Conservation (phyloP, 2,329 filamentous ascomycete species). For the Pseudogymnoascus sp. region DNA sequence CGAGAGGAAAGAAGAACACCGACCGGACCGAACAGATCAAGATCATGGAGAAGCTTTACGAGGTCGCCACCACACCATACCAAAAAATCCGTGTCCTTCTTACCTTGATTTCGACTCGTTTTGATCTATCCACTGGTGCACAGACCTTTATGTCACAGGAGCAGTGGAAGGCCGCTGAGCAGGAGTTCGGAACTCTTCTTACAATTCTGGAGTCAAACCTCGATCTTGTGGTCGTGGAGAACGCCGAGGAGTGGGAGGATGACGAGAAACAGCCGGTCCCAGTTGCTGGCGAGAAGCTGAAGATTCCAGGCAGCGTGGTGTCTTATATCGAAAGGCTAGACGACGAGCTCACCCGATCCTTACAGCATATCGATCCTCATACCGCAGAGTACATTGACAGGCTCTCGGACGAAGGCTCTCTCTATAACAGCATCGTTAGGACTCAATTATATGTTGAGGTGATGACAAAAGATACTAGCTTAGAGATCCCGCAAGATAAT, state of each 20-base stretch:
- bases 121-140: slow-evolving; percentile 77
- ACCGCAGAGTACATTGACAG: slow-evolving; percentile 98
- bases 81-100: slow-evolving; percentile 89
- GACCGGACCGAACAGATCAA: slow-evolving; percentile 91
- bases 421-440: slow-evolving; percentile 90
- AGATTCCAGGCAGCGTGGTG: slow-evolving; percentile 86
- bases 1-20: slow-evolving; percentile 97
- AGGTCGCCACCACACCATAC: slow-evolving; percentile 85
- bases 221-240: slow-evolving; percentile 80
- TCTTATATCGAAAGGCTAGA: slow-evolving; percentile 93
- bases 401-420: slow-evolving; percentile 76
- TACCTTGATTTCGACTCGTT: slow-evolving; percentile 85
- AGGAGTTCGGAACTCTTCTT: slow-evolving; percentile 73
- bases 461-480: slow-evolving; percentile 59
- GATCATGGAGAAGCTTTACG: slow-evolving; percentile 91
- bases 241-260: slow-evolving; percentile 96
- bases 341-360: slow-evolving; percentile 92
- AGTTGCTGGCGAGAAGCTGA: slow-evolving; percentile 69
- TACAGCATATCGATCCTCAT: slow-evolving; percentile 96
- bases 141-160: slow-evolving; percentile 84
- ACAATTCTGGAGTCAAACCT: slow-evolving; percentile 69
- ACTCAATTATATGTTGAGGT: slow-evolving; percentile 82
- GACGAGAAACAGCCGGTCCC: slow-evolving; percentile 85
- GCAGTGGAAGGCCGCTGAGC: slow-evolving; percentile 92
- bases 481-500: slow-evolving; percentile 74